Percentiles rank a stretch among this genome's conserved stretches.
These are phyloP conservation scores for Aspergillus luchuensis DNA, from an alignment of 2,329 filamentous ascomycete genomes.

Conservation along the genomic window DNA sequence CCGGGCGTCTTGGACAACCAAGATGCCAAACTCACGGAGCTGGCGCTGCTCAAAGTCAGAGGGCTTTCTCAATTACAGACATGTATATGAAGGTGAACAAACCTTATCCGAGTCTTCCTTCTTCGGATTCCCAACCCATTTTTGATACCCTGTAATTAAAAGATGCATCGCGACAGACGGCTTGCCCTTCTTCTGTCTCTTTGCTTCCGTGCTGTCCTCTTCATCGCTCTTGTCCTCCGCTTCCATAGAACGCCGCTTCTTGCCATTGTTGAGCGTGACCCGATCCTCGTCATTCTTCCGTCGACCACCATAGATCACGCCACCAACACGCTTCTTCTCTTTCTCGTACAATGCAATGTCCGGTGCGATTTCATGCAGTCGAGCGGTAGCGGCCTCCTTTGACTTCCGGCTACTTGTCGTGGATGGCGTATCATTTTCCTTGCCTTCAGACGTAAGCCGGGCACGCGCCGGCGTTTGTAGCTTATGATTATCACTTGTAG, in stretches of 20 bases:
- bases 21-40: conserved; percentile 79
- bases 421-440: conserved; percentile 82
- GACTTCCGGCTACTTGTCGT: conserved; percentile 79
- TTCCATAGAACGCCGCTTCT: conserved; percentile 50
- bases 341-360: conserved; percentile 92
- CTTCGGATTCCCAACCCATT: conserved; percentile 73
- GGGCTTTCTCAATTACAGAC: background rate
- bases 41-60: conserved; percentile 60
- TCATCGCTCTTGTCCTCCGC: conserved; percentile 53
- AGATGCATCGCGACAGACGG: conserved; percentile 72
- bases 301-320: conserved; percentile 62
- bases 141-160: conserved; percentile 78
- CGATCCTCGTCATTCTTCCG: conserved; percentile 48
- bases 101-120: conserved; percentile 82
- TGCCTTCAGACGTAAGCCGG: conserved; percentile 60
- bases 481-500: conserved; percentile 31
- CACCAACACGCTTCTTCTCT: conserved; percentile 79
- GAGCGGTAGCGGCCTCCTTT: conserved; percentile 79
- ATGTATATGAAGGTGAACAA: conserved; percentile 39
- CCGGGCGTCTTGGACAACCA: conserved; percentile 73
- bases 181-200: conserved; percentile 63
- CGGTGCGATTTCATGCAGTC: conserved; percentile 73
- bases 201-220: conserved; percentile 60
- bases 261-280: conserved; percentile 32
- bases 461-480: conserved; percentile 57